These are phyloP conservation scores for Colletotrichum caudatum DNA, from an alignment of 2,329 filamentous ascomycete species.

Conservation along the genomic window DNA sequence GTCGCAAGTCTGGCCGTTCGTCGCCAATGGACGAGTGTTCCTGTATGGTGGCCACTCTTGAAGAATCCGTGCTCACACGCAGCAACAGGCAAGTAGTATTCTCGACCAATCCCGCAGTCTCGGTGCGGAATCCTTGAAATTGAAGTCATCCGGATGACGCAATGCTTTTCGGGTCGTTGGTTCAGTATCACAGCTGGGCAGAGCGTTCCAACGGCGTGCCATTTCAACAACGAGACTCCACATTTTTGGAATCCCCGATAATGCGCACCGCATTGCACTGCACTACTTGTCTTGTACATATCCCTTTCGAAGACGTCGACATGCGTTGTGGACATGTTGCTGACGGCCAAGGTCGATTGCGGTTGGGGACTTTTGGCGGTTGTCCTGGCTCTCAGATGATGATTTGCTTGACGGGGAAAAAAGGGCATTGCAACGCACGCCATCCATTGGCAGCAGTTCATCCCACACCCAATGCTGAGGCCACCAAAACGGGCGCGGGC, in stretches of 20 bases:
- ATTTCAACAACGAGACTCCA: background rate
- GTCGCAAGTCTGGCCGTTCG: background rate
- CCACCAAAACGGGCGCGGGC: constrained; percentile 13
- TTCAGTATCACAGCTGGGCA: background rate
- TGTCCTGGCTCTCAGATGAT: background rate
- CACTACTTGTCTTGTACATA: no score
- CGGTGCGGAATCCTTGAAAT: background rate
- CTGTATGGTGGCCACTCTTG: background rate
- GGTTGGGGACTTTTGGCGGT: background rate
- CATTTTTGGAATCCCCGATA: background rate
- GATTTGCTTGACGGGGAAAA: background rate
- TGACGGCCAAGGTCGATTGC: background rate
- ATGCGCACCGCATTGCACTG: background rate
- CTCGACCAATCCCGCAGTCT: background rate
- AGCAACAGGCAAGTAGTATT: background rate
- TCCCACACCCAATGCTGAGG: constrained; percentile 1
- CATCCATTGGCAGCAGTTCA: constrained; percentile 3
- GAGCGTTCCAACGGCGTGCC: background rate
- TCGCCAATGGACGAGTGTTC: background rate
- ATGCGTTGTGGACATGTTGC: background rate
- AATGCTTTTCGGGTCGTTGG: background rate
- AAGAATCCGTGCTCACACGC: background rate
- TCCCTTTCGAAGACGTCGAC: background rate
- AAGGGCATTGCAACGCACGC: background rate
- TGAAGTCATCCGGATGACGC: background rate